Conservation (phyloP, 2,329 filamentous ascomycete genomes). For the Aureobasidium sp. region DNA sequence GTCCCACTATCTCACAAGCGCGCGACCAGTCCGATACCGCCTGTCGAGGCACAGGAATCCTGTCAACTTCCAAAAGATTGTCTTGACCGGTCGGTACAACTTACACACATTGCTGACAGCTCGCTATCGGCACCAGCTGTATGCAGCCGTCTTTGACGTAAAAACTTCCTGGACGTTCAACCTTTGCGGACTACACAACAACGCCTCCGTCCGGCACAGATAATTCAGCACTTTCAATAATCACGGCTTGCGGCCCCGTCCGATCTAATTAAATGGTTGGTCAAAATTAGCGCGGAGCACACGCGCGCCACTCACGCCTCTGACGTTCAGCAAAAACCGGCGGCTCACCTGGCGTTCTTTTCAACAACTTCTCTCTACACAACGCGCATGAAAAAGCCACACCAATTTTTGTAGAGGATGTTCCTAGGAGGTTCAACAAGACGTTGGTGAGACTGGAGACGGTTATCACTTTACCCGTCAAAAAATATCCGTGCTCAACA, state of each 20-base stretch:
- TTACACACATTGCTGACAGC: not conserved
- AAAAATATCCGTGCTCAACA: not conserved
- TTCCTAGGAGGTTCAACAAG: not conserved
- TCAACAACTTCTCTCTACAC: constrained; percentile 3
- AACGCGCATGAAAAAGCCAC: not conserved
- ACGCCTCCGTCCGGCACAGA: not conserved
- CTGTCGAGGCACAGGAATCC: not conserved
- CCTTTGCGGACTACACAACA: not conserved
- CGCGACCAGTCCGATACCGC: not conserved
- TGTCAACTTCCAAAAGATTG: not conserved
- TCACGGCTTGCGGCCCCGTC: not conserved
- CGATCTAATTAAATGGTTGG: not conserved
- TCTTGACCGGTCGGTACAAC: not conserved
- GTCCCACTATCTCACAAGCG: not conserved
- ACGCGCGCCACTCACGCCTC: constrained; percentile 5
- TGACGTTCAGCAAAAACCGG: constrained; percentile 3
- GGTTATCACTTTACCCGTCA: not conserved
- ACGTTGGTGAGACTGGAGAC: constrained; percentile 4
- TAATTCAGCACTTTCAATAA: not conserved
- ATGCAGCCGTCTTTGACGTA: not conserved
- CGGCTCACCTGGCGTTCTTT: constrained; percentile 4
- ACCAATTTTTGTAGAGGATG: not conserved
- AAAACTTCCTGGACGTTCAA: not conserved
- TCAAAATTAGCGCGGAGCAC: not conserved
- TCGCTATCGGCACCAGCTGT: not conserved